phyloP scores from a whole-genome alignment of 805 yeast species.

The Yamadazyma olivae region DNA sequence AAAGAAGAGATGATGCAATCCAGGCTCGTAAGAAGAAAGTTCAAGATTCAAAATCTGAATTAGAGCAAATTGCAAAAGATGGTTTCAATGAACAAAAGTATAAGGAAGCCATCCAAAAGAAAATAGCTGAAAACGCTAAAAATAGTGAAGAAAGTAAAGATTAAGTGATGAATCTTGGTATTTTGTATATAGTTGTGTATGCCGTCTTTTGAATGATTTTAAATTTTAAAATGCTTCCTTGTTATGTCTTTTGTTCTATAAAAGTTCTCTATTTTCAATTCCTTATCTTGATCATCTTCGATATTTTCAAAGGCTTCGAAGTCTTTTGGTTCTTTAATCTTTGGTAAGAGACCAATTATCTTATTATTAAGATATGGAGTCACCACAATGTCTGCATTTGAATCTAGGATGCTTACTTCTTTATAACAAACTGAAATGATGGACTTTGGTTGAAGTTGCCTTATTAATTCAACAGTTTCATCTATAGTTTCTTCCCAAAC shows the following conservation, averaged over 20 bases:
- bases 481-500: constrained; percentile 2
- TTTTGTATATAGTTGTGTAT: constrained; percentile 1
- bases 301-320: background rate
- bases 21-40: constrained; percentile 68
- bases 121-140: constrained; percentile 3
- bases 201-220: background rate
- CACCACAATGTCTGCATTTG: constrained; percentile 3
- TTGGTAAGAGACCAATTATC: background rate
- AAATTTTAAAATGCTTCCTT: background rate
- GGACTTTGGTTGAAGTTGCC: background rate
- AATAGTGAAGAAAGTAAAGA: background rate
- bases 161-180: background rate
- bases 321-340: background rate
- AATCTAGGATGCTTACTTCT: constrained; percentile 1
- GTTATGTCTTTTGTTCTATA: background rate
- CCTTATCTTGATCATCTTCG: background rate
- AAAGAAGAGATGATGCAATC: constrained; percentile 75
- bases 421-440: constrained; percentile 1
- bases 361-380: constrained; percentile 1
- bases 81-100: constrained; percentile 29
- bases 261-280: background rate
- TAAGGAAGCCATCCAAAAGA: constrained; percentile 8
- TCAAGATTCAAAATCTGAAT: constrained; percentile 51
- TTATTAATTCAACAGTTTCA: constrained; percentile 1
- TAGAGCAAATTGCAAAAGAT: constrained; percentile 29